These are phyloP conservation scores for Porcisia hertigi DNA, from an alignment of 208 protist species.

Conservation along the genomic window DNA sequence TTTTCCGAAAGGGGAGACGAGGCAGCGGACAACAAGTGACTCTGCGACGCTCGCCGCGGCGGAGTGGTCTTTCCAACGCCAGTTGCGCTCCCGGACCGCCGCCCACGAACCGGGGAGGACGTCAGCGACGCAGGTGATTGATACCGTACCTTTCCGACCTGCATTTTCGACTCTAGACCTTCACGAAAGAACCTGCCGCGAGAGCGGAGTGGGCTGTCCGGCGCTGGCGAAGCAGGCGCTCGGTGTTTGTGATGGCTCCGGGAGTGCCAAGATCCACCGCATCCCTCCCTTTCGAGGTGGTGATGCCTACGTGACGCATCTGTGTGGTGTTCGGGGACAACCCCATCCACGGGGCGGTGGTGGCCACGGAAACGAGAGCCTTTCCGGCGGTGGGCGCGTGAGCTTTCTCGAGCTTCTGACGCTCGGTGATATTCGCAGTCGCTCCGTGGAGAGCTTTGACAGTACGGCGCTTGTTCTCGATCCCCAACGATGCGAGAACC, in stretches of 20 bases:
- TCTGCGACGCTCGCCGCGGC: constrained; percentile 4
- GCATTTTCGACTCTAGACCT: not conserved
- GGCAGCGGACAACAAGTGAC: constrained; percentile 3
- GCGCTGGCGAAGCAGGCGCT: not conserved
- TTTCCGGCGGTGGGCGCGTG: not conserved
- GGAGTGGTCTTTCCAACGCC: not conserved
- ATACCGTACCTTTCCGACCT: not conserved
- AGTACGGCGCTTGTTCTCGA: not conserved
- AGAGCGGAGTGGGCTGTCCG: not conserved
- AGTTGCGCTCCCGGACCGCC: not conserved
- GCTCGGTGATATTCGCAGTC: not conserved
- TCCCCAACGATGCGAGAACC: not conserved
- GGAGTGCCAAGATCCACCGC: constrained; percentile 4
- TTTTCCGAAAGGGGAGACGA: constrained; percentile 22
- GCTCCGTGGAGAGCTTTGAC: not conserved
- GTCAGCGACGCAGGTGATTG: not conserved
- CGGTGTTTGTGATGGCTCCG: constrained; percentile 2
- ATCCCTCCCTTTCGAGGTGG: not conserved
- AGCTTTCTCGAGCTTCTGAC: not conserved
- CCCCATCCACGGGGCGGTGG: not conserved
- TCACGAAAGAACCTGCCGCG: not conserved
- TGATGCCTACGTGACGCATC: not conserved
- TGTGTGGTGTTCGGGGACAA: constrained; percentile 17
- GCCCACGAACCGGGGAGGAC: constrained; percentile 1
- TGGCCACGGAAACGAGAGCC: not conserved